Evolutionary conservation across 2,329 filamentous ascomycete genomes (phyloP), one percentile per base, ranked within the genome.

Genomic region (Penicillium vulpinum): DNA sequence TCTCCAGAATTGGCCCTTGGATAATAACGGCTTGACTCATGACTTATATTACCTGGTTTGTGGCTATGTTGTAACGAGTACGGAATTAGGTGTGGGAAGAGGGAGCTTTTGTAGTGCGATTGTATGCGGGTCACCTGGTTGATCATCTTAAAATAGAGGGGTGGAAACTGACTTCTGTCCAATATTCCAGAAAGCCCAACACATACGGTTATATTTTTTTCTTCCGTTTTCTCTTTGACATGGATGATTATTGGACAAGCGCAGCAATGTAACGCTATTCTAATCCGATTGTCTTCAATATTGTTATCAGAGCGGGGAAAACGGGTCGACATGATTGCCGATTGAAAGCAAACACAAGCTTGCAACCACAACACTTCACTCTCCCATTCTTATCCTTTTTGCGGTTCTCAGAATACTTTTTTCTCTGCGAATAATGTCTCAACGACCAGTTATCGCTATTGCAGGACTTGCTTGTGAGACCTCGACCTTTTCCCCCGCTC

Each of bases 391-490:
- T 9, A 16, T 5, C 3, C 5, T 16, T 15, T 5, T 16, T 22
- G 1, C 0, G 4, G 8, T 11, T 33, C 5, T 28, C 6, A 45
- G n/a, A 15, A 29, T 8, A 6, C 3, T 22, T 22, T 2, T 5
- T n/a, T n/a, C n/a, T n/a, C n/a, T n/a, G 2, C 5, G 5, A 4
- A 49, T 28, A 62, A 77, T 68, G 74, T 60, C 56, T 65, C 69
- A 10, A 67, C 75, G 59, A n/a, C 80, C 80, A 4, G 68, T 79
- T 8, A 81, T 84, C 50, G 80, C 77, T 4, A 75, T 83, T 48
- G 80, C 80, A 18, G 81, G 81, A 18, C 73, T 84, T 3, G 80
- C 81, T 29, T 82, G 80, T 64, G 81, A 84, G 61, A 83, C 80
- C 2, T 83, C 81, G 4, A 80, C 77, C 4, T 83, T 83, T 61